Evolutionary conservation across 2,329 filamentous ascomycete species (phyloP).

Genomic region (Neonectria coccinea): DNA sequence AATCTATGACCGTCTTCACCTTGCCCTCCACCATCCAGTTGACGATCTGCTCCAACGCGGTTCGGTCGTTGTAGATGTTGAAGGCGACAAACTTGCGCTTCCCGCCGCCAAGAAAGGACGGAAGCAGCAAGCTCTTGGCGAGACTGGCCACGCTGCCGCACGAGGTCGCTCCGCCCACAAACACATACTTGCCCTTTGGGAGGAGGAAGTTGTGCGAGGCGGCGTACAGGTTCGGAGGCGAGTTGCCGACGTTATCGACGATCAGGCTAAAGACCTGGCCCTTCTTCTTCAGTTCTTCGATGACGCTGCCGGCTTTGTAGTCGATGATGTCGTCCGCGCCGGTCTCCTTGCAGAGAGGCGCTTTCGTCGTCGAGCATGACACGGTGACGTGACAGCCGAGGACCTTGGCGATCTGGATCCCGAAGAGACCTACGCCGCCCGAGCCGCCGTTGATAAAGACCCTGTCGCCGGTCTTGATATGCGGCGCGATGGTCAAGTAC

Average conservation of each 20-base stretch:
- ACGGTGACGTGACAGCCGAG: conserved; percentile 71
- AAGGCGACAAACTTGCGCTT: conserved; percentile 58
- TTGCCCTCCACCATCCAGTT: conserved; percentile 69
- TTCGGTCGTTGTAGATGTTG: conserved; percentile 53
- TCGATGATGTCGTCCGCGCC: conserved; percentile 76
- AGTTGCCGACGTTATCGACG: conserved; percentile 70
- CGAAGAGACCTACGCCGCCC: conserved; percentile 71
- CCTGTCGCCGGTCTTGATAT: conserved; percentile 63
- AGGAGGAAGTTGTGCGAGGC: conserved; percentile 63
- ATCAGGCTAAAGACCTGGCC: conserved; percentile 62
- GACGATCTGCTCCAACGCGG: conserved; percentile 63
- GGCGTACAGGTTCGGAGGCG: conserved; percentile 64
- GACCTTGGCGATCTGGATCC: conserved; percentile 73
- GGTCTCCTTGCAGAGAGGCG: conserved; percentile 65
- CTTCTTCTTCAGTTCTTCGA: conserved; percentile 58
- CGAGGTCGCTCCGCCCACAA: conserved; percentile 59
- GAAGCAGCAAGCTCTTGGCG: conserved; percentile 43
- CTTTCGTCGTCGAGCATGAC: conserved; percentile 70
- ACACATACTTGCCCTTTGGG: conserved; percentile 61
- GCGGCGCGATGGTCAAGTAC: conserved; percentile 60
- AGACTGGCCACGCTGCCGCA: conserved; percentile 42
- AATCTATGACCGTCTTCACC: conserved; percentile 67
- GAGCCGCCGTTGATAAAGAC: conserved; percentile 75
- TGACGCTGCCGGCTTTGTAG: conserved; percentile 65
- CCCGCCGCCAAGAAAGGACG: conserved; percentile 53